Percentiles rank a stretch among this genome's conserved stretches.
Evolutionary conservation across 257 asterid genomes (phyloP).

Genomic region (Marsdenia floribunda): DNA sequence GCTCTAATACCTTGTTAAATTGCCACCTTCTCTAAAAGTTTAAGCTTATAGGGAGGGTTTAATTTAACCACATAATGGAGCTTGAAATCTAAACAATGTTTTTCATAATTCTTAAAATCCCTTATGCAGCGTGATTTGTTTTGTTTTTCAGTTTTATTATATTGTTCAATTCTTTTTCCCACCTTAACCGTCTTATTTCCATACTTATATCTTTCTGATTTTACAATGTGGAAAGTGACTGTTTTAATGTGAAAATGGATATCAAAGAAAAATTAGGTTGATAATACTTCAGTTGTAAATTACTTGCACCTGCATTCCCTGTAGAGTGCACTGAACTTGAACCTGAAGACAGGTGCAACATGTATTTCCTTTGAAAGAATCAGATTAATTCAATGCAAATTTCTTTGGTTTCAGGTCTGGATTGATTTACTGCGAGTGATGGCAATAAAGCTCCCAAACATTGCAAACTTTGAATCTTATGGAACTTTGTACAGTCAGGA

Average conservation of each 20-base stretch:
- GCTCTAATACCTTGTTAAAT: too few relatives aligned
- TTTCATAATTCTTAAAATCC: background rate
- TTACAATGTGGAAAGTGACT: background rate
- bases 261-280: background rate
- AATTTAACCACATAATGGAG: too few relatives aligned
- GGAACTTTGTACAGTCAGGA: slow-evolving; percentile 61
- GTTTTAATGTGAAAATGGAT: background rate
- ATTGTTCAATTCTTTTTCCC: background rate
- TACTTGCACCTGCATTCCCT: background rate
- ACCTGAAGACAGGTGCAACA: background rate
- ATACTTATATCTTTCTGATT: background rate
- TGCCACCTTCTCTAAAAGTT: too few relatives aligned
- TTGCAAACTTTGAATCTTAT: slow-evolving; percentile 58
- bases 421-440: slow-evolving; percentile 78
- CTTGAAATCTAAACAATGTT: slow-evolving; percentile 5
- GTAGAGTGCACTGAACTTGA: background rate
- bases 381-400: slow-evolving; percentile 2
- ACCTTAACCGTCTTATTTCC: background rate
- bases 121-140: background rate
- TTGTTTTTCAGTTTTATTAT: background rate
- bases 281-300: background rate
- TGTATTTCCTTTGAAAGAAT: background rate
- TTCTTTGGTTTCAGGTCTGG: slow-evolving; percentile 62
- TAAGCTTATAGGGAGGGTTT: too few relatives aligned
- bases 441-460: slow-evolving; percentile 75